These are phyloP conservation scores for Candida ficus DNA, from an alignment of 805 yeast genomes.

Conservation along the genomic window DNA sequence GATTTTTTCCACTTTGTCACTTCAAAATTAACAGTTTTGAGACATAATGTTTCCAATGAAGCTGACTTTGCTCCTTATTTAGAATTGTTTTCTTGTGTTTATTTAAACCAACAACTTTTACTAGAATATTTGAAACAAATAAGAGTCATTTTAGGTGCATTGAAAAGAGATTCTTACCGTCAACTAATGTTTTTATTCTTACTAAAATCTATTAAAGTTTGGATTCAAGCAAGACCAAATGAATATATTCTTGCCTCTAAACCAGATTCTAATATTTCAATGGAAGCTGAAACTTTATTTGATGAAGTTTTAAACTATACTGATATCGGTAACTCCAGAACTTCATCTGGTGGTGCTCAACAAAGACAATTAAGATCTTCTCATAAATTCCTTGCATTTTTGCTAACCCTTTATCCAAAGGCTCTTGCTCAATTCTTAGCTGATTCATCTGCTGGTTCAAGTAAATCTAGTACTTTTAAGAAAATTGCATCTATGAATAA, in stretches of 20 bases:
- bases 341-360: no score
- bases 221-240: constrained; percentile 45
- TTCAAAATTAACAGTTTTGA: constrained; percentile 25
- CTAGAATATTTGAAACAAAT: constrained; percentile 35
- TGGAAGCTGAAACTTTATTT: constrained; percentile 31
- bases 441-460: background rate
- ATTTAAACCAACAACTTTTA: constrained; percentile 34
- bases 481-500: constrained; percentile 19
- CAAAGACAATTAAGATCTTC: constrained; percentile 25
- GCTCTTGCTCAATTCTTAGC: constrained; percentile 24
- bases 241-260: constrained; percentile 33
- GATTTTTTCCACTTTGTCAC: constrained; percentile 36
- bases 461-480: constrained; percentile 16
- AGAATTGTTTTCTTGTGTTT: constrained; percentile 41
- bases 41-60: constrained; percentile 33
- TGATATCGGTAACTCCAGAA: constrained; percentile 17
- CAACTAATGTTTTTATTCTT: constrained; percentile 40
- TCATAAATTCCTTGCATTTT: constrained; percentile 29
- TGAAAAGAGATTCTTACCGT: constrained; percentile 41
- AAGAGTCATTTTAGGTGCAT: constrained; percentile 29
- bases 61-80: constrained; percentile 36
- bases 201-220: constrained; percentile 39
- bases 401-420: constrained; percentile 30
- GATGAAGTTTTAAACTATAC: constrained; percentile 28
- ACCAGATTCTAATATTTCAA: constrained; percentile 17